These are phyloP conservation scores for Suhomyces bolitotheri DNA, from an alignment of 1,139 yeast species.

Conservation along the genomic window DNA sequence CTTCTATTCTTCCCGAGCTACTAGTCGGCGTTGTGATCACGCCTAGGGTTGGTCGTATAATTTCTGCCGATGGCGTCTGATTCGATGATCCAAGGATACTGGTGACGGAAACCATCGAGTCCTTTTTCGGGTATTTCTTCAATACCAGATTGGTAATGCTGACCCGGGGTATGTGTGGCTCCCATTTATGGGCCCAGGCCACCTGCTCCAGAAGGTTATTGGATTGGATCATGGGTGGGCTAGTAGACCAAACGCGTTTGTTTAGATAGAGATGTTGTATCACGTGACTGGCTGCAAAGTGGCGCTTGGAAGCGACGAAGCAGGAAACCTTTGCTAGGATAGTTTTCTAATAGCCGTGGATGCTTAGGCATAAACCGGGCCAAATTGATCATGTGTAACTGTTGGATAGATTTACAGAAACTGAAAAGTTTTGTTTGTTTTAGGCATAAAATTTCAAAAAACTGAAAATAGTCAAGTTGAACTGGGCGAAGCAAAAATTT, in stretches of 20 bases:
- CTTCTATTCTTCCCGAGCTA: neutral
- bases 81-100: neutral
- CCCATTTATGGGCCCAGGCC: conserved; percentile 10
- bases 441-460: too few relatives aligned
- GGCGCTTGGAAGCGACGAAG: neutral
- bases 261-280: neutral
- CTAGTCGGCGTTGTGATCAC: neutral
- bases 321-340: too few relatives aligned
- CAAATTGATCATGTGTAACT: too few relatives aligned
- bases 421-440: too few relatives aligned
- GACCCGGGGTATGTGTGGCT: conserved; percentile 12
- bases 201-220: conserved; percentile 14
- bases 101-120: neutral
- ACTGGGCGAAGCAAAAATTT: too few relatives aligned
- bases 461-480: too few relatives aligned
- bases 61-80: neutral
- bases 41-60: neutral
- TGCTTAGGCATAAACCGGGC: too few relatives aligned
- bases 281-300: conserved; percentile 1
- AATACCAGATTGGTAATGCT: conserved; percentile 6
- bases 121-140: conserved; percentile 8
- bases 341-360: too few relatives aligned
- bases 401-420: too few relatives aligned
- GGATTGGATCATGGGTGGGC: conserved; percentile 11
- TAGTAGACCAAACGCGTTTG: conserved; percentile 6